Evolutionary conservation across 1,284 basidiomycete species (phyloP).

Genomic region (Cutaneotrichosporon sp.): DNA sequence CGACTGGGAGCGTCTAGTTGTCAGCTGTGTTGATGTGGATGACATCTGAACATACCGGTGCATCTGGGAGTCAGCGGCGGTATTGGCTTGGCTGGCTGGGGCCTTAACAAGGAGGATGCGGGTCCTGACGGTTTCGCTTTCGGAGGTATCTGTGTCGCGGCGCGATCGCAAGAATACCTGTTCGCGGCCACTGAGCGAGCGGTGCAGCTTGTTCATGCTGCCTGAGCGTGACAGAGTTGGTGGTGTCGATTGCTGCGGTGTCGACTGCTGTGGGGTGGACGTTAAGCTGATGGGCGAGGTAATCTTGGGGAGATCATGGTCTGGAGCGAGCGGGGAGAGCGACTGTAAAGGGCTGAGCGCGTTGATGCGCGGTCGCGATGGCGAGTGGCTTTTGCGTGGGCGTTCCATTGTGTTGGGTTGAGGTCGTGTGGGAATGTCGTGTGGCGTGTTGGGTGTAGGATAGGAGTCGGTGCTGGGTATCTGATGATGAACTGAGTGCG

Average conservation of each 20-base stretch:
- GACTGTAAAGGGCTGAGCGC: slow-evolving; percentile 45
- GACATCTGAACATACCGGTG: too few relatives aligned
- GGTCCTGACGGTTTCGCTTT: slow-evolving; percentile 18
- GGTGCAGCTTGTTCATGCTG: neutral
- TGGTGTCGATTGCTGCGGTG: neutral
- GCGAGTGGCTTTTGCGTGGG: slow-evolving; percentile 54
- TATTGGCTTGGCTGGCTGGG: slow-evolving; percentile 20
- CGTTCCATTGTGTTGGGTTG: slow-evolving; percentile 4
- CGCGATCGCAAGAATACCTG: slow-evolving; percentile 5
- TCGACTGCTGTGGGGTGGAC: neutral
- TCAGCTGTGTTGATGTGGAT: slow-evolving; percentile 10
- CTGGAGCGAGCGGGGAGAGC: slow-evolving; percentile 37
- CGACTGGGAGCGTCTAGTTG: slow-evolving; percentile 31
- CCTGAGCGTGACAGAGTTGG: neutral
- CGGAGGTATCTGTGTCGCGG: neutral
- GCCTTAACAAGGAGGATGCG: slow-evolving; percentile 46
- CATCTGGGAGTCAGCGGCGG: too few relatives aligned
- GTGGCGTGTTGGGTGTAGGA: too few relatives aligned
- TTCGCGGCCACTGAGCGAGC: slow-evolving; percentile 15
- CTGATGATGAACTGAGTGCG: too few relatives aligned
- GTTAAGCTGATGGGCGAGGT: neutral
- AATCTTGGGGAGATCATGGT: neutral
- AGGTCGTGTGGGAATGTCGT: too few relatives aligned
- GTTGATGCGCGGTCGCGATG: slow-evolving; percentile 46
- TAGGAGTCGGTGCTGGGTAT: too few relatives aligned